Conservation (phyloP, 1,284 basidiomycete genomes). For the Rhodotorula sp. region DNA sequence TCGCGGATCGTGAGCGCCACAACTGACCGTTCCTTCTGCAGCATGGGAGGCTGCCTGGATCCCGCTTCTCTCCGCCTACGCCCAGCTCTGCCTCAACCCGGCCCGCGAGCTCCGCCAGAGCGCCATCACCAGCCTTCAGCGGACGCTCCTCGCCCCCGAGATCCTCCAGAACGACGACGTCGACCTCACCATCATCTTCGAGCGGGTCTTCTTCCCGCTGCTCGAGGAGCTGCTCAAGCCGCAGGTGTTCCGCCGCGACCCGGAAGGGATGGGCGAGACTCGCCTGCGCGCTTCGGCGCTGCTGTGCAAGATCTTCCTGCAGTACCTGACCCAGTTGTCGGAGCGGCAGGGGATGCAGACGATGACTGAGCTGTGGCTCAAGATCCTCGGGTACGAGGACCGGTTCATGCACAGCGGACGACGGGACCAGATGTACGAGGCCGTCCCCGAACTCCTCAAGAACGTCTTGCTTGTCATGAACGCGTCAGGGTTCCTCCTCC, state of each 20-base stretch:
- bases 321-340: slow-evolving; percentile 75
- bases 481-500: slow-evolving; percentile 75
- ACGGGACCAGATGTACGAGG: slow-evolving; percentile 84
- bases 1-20: background rate
- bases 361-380: slow-evolving; percentile 79
- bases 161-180: slow-evolving; percentile 60
- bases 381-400: slow-evolving; percentile 87
- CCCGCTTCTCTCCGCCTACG: slow-evolving; percentile 72
- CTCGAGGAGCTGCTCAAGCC: slow-evolving; percentile 88
- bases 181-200: slow-evolving; percentile 80
- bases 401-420: slow-evolving; percentile 81
- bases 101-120: slow-evolving; percentile 80
- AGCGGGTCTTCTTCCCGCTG: slow-evolving; percentile 84
- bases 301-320: slow-evolving; percentile 92
- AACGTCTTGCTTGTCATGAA: slow-evolving; percentile 97
- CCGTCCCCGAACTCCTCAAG: slow-evolving; percentile 92
- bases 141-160: slow-evolving; percentile 78
- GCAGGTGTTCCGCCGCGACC: slow-evolving; percentile 74
- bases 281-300: slow-evolving; percentile 80
- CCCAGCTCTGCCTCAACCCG: slow-evolving; percentile 80
- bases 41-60: slow-evolving; percentile 81
- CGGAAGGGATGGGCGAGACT: slow-evolving; percentile 84
- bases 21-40: slow-evolving; percentile 45
- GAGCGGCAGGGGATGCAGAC: slow-evolving; percentile 60
- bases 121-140: slow-evolving; percentile 80